A percentile compares a stretch with the other conserved stretches of the same genome.
phyloP scores from a whole-genome alignment of 2,329 filamentous ascomycete species.

The Elsinoe perseae region DNA sequence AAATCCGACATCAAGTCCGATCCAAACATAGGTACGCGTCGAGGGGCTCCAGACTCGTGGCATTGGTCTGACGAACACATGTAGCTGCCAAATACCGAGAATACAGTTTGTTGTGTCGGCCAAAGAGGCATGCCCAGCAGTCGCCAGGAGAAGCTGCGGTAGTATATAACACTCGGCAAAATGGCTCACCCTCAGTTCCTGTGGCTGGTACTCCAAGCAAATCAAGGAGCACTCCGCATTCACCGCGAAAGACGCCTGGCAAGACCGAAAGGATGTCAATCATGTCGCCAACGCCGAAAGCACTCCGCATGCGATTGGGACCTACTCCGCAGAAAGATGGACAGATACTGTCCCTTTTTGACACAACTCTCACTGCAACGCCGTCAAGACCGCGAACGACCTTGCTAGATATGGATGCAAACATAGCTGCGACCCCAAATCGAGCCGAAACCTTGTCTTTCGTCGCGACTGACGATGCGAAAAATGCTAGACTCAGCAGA shows the following conservation, averaged over 20 bases:
- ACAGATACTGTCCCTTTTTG: slow-evolving; percentile 68
- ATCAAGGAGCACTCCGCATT: neutral
- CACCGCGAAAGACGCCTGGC: slow-evolving; percentile 17
- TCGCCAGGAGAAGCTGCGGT: slow-evolving; percentile 1
- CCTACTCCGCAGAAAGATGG: slow-evolving; percentile 77
- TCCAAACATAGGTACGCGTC: slow-evolving; percentile 56
- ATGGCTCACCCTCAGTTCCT: slow-evolving; percentile 3
- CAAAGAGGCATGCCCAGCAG: neutral
- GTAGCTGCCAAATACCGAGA: slow-evolving; percentile 67
- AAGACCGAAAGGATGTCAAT: neutral
- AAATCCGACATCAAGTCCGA: slow-evolving; percentile 71
- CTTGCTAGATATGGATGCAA: slow-evolving; percentile 26
- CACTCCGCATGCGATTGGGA: slow-evolving; percentile 43
- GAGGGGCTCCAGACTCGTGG: slow-evolving; percentile 15
- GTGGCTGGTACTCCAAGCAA: slow-evolving; percentile 5
- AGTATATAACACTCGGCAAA: neutral
- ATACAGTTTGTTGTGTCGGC: slow-evolving; percentile 55
- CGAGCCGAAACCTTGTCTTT: slow-evolving; percentile 23
- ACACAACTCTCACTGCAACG: slow-evolving; percentile 53
- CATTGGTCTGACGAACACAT: slow-evolving; percentile 15
- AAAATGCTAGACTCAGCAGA: slow-evolving; percentile 23
- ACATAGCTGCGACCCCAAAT: slow-evolving; percentile 35
- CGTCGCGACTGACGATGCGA: neutral
- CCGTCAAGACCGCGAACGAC: slow-evolving; percentile 31
- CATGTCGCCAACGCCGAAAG: slow-evolving; percentile 25